Percentiles rank a stretch among this genome's conserved stretches.
phyloP scores from a whole-genome alignment of 495 filamentous ascomycete genomes.

The Penicillium malachiteum region DNA sequence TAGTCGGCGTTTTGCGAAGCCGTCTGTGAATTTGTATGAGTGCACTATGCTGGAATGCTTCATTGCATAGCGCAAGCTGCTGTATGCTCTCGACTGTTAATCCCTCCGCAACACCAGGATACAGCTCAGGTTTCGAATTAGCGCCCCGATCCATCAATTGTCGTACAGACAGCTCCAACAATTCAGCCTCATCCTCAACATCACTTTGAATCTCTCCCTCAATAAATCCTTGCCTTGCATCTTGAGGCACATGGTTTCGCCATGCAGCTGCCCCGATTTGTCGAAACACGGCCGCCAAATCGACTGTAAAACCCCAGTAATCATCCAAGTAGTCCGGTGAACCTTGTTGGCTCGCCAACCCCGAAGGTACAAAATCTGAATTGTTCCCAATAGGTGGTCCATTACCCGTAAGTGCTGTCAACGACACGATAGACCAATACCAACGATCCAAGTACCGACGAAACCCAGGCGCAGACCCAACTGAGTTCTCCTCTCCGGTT shows the following conservation, averaged over 20 bases:
- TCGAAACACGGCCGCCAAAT: conserved; percentile 42
- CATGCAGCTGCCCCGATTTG: conserved; percentile 45
- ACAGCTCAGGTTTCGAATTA: conserved; percentile 34
- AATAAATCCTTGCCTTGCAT: conserved; percentile 11
- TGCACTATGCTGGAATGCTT: conserved; percentile 47
- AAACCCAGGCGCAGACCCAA: conserved; percentile 35
- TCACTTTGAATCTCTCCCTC: conserved; percentile 24
- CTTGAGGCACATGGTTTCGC: conserved; percentile 30
- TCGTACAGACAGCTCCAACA: conserved; percentile 36
- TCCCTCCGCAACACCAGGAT: conserved; percentile 39
- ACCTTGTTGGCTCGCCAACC: conserved; percentile 14
- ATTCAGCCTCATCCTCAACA: conserved; percentile 30
- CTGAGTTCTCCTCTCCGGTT: conserved; percentile 27
- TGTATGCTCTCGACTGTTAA: conserved; percentile 34
- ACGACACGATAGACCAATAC: conserved; percentile 48
- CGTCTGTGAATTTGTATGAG: conserved; percentile 47
- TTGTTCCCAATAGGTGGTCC: conserved; percentile 42
- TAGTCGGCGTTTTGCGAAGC: conserved; percentile 35
- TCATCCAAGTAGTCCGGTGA: conserved; percentile 47
- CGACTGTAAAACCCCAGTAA: conserved; percentile 48
- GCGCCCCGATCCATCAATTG: conserved; percentile 38
- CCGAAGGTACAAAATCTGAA: conserved; percentile 17
- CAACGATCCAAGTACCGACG: conserved; percentile 46
- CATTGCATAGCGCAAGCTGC: conserved; percentile 46
- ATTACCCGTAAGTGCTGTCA: conserved; percentile 47